These are phyloP conservation scores for Podila clonocystis DNA, from an alignment of 192 early-diverging fungal genomes.

Conservation along the genomic window DNA sequence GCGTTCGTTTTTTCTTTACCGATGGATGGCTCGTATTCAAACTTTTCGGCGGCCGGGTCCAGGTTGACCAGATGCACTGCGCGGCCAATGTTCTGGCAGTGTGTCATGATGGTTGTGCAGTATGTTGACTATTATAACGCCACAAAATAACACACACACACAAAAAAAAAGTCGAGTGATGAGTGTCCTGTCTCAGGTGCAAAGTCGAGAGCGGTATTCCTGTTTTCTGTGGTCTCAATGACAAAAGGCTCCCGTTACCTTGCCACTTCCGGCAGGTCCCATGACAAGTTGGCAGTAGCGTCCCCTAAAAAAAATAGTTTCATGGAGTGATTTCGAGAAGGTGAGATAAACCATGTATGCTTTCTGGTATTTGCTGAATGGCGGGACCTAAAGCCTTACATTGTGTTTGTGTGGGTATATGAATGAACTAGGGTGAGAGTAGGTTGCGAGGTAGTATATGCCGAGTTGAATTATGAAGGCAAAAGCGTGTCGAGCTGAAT, in stretches of 20 bases:
- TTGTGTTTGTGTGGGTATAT: too few species aligned
- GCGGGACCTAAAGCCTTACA: not conserved
- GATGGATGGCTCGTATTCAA: constrained; percentile 92
- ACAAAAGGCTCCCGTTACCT: constrained; percentile 55
- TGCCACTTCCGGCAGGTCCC: constrained; percentile 95
- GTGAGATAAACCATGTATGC: too few species aligned
- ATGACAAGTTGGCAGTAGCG: constrained; percentile 94
- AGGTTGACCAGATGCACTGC: constrained; percentile 94
- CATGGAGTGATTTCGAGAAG: not conserved
- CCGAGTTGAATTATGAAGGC: too few species aligned
- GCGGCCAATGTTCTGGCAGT: constrained; percentile 86
- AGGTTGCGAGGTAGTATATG: too few species aligned
- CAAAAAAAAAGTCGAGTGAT: not conserved
- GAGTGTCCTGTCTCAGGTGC: too few species aligned
- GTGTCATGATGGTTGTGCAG: constrained; percentile 95
- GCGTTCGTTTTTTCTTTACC: constrained; percentile 56
- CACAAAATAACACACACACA: too few species aligned
- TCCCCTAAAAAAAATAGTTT: constrained; percentile 56
- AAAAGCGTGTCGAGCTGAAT: too few species aligned
- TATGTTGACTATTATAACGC: constrained; percentile 79
- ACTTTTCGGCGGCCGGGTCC: constrained; percentile 97
- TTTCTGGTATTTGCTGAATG: not conserved
- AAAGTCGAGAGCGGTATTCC: not conserved
- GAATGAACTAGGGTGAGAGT: too few species aligned
- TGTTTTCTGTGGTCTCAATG: not conserved